Percentiles rank a stretch among this genome's conserved stretches.
Evolutionary conservation across 1,284 basidiomycete genomes (phyloP).

Genomic region (Cryptococcus jaspeensis): DNA sequence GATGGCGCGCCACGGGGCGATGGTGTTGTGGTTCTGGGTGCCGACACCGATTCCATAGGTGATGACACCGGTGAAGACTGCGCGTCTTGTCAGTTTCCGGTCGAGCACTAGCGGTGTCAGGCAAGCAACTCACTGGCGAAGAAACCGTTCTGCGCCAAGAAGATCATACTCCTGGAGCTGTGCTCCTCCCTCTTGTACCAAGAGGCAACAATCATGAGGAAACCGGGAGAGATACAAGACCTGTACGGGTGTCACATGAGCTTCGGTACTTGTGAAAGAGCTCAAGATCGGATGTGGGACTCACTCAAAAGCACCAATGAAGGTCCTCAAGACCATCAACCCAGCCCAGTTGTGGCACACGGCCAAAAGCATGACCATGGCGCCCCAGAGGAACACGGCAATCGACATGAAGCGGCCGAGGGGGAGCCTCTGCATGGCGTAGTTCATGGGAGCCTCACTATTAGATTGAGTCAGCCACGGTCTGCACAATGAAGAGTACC

Average conservation of each 20-base stretch:
- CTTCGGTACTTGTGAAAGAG: too few species aligned
- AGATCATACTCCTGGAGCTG: slow-evolving; percentile 19
- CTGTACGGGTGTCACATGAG: slow-evolving; percentile 13
- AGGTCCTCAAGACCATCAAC: slow-evolving; percentile 17
- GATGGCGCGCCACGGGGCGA: slow-evolving; percentile 30
- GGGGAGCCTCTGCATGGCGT: slow-evolving; percentile 6
- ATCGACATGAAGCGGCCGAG: slow-evolving; percentile 5
- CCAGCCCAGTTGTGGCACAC: slow-evolving; percentile 22
- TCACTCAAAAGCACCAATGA: slow-evolving; percentile 18
- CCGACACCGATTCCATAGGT: slow-evolving; percentile 26
- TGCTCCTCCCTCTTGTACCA: slow-evolving; percentile 31
- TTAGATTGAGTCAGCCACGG: neutral
- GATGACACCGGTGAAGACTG: slow-evolving; percentile 12
- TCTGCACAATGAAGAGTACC: neutral
- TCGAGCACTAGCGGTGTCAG: neutral
- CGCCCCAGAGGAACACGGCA: slow-evolving; percentile 13
- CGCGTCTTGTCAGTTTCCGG: neutral
- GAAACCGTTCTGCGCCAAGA: slow-evolving; percentile 28
- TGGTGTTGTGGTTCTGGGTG: slow-evolving; percentile 15
- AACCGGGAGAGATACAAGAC: slow-evolving; percentile 34
- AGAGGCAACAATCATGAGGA: slow-evolving; percentile 26
- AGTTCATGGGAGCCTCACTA: slow-evolving; percentile 9
- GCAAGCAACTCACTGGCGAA: slow-evolving; percentile 16
- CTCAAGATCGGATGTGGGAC: too few species aligned
- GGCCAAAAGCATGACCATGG: slow-evolving; percentile 9